Conservation (phyloP, 441 rosid species). For the Geranium incanum region DNA sequence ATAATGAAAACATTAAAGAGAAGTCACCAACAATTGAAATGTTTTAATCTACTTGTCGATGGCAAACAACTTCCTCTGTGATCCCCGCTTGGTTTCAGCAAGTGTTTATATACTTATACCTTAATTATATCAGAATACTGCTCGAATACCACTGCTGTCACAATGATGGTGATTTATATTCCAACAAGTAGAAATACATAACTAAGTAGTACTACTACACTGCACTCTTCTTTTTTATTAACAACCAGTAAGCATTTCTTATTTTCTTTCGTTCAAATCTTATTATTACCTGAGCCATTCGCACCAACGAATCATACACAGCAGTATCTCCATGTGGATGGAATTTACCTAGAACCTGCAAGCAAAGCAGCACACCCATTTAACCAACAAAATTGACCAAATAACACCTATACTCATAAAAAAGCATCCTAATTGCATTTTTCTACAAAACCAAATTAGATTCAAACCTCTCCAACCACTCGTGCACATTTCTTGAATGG, state of each 20-base stretch:
- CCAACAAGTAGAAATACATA: neutral
- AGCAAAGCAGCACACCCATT: neutral
- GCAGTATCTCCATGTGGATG: conserved; percentile 97
- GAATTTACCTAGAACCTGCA: conserved; percentile 88
- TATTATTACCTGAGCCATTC: conserved; percentile 88
- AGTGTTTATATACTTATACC: neutral
- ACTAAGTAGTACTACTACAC: neutral
- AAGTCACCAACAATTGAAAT: too few relatives aligned
- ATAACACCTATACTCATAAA: neutral
- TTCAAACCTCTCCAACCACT: conserved; percentile 91
- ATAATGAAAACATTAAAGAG: neutral
- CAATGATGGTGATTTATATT: neutral
- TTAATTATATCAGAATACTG: neutral
- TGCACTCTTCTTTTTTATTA: neutral
- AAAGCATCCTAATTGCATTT: neutral
- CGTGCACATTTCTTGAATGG: conserved; percentile 97
- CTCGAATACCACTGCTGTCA: neutral
- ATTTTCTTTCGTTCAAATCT: neutral
- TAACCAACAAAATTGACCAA: neutral
- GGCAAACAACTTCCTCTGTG: neutral
- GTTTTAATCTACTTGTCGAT: neutral
- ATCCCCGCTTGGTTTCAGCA: neutral
- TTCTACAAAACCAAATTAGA: conserved; percentile 3
- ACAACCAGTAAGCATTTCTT: neutral
- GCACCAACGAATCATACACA: conserved; percentile 84